Percentiles rank a stretch among this genome's conserved stretches.
These are phyloP conservation scores for Microascus cirrosus DNA, from an alignment of 2,329 filamentous ascomycete species.

Conservation along the genomic window DNA sequence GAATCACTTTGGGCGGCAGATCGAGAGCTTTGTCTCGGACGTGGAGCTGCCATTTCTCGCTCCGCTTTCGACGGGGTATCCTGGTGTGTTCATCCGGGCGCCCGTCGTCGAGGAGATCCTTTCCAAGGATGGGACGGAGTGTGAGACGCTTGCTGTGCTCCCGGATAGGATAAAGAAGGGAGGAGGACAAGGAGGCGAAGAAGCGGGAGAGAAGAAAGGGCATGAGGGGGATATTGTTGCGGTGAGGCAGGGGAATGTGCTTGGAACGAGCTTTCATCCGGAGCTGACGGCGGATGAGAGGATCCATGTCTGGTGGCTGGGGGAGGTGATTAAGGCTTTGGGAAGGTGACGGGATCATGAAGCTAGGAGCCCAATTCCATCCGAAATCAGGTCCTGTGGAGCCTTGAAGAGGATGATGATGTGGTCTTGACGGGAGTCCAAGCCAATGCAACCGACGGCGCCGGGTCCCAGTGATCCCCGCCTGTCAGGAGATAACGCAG, in stretches of 20 bases:
- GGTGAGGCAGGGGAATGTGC: constrained; percentile 79
- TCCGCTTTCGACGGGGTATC: constrained; percentile 42
- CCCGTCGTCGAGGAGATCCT: constrained; percentile 83
- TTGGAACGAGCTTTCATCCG: constrained; percentile 92
- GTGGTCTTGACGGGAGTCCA: no score
- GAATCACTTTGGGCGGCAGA: constrained; percentile 91
- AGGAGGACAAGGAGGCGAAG: no score
- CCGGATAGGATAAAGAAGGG: constrained; percentile 26
- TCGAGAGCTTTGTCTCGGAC: constrained; percentile 76
- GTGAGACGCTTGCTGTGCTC: constrained; percentile 41
- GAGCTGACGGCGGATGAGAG: constrained; percentile 80
- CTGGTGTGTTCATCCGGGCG: constrained; percentile 85
- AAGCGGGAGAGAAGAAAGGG: constrained; percentile 22
- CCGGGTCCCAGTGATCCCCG: no score
- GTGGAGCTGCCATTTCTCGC: constrained; percentile 62
- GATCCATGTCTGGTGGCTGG: constrained; percentile 91
- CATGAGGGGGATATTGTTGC: constrained; percentile 69
- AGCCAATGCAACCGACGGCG: no score
- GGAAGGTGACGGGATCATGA: not conserved
- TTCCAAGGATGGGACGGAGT: constrained; percentile 10
- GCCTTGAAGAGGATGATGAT: no score
- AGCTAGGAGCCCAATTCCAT: no score
- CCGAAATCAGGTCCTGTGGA: no score
- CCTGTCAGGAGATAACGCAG: no score
- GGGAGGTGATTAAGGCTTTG: constrained; percentile 36